Percentiles rank a stretch among this genome's conserved stretches.
These are phyloP conservation scores for Populus trichocarpa DNA, from an alignment of 441 rosid genomes.

Conservation along the genomic window DNA sequence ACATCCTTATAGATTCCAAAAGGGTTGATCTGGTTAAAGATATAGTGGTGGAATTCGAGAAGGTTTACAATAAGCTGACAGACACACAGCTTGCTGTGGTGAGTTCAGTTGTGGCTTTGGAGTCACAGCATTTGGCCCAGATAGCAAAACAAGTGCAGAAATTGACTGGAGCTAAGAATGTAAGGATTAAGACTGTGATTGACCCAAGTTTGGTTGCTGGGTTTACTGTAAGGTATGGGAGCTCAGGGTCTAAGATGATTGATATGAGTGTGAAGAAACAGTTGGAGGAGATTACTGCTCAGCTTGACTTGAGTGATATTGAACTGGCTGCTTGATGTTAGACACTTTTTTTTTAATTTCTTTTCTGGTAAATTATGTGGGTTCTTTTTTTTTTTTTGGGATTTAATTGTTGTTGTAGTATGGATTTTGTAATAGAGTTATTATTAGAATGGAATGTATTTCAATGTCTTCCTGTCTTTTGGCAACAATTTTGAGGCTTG, in stretches of 20 bases:
- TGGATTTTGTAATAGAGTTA: background rate
- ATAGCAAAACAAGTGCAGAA: constrained; percentile 92
- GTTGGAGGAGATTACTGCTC: constrained; percentile 74
- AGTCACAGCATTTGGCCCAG: constrained; percentile 75
- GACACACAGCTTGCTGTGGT: constrained; percentile 74
- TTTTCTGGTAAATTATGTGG: background rate
- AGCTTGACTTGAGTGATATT: constrained; percentile 75
- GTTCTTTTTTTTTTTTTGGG: background rate
- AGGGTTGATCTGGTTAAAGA: constrained; percentile 56
- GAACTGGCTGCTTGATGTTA: constrained; percentile 38
- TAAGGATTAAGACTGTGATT: constrained; percentile 70
- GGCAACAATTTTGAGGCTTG: background rate
- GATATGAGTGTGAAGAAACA: constrained; percentile 95
- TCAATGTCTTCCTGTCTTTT: background rate
- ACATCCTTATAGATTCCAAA: constrained; percentile 63
- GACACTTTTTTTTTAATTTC: background rate
- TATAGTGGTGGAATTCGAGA: constrained; percentile 70
- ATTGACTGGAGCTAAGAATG: constrained; percentile 75
- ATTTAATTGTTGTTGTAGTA: background rate
- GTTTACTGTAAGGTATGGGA: constrained; percentile 78
- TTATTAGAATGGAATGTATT: no score
- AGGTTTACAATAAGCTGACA: constrained; percentile 54
- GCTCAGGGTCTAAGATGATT: constrained; percentile 68
- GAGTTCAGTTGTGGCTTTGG: constrained; percentile 72
- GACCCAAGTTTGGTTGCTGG: constrained; percentile 88